A percentile compares a stretch with the other conserved stretches of the same genome.
Conservation (phyloP, 2,329 filamentous ascomycete species). For the Alternaria sp. region DNA sequence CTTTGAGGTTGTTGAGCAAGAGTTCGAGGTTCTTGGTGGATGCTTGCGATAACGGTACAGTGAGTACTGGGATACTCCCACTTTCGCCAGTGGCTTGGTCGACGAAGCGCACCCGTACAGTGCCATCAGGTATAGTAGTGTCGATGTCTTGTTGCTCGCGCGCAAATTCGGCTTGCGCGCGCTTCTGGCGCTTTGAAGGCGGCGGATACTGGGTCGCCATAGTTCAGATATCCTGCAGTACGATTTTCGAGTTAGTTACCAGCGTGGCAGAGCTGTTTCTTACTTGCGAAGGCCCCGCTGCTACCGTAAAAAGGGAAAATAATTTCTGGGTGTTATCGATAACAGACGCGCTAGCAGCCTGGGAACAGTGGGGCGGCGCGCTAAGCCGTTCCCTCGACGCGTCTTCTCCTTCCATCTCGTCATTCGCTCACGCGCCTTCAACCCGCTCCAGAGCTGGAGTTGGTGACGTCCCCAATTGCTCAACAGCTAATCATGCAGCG, state of each 20-base stretch:
- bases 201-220: conserved; percentile 88
- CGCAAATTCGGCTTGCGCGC: conserved; percentile 73
- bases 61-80: conserved; percentile 71
- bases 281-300: background rate
- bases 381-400: conserved; percentile 18
- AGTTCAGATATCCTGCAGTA: background rate
- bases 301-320: conserved; percentile 11
- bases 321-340: conserved; percentile 36
- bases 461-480: conserved; percentile 16
- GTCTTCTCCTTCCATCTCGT: background rate
- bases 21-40: conserved; percentile 88
- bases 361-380: conserved; percentile 23
- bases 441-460: background rate
- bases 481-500: conserved; percentile 25
- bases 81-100: conserved; percentile 75
- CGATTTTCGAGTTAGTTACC: background rate
- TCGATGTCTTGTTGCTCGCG: conserved; percentile 77
- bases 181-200: conserved; percentile 85
- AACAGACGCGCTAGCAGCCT: conserved; percentile 28
- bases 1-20: conserved; percentile 82
- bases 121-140: conserved; percentile 70
- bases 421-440: background rate
- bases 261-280: background rate
- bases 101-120: conserved; percentile 84
- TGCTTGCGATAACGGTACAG: conserved; percentile 81